These are phyloP conservation scores for Biscogniauxia marginata DNA, from an alignment of 2,329 filamentous ascomycete species.

Conservation along the genomic window DNA sequence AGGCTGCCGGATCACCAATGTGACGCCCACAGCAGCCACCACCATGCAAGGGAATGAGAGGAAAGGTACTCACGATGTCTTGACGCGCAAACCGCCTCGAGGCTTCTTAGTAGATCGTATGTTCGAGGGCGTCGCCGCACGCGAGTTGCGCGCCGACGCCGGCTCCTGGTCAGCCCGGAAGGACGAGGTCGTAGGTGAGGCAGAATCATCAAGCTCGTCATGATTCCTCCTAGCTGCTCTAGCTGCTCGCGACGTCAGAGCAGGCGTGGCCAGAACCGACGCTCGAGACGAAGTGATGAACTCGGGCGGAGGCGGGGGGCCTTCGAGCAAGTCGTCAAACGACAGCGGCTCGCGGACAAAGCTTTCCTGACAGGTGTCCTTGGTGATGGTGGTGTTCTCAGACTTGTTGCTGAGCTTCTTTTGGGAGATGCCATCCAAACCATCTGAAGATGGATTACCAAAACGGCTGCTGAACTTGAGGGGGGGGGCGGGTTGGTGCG, in stretches of 20 bases:
- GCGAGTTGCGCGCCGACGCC: constrained; percentile 51
- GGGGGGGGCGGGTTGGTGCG: constrained; percentile 7
- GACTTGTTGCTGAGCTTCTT: constrained; percentile 27
- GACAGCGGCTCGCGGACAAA: constrained; percentile 27
- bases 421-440: not conserved
- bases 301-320: constrained; percentile 22
- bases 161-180: constrained; percentile 48
- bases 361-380: constrained; percentile 23
- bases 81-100: constrained; percentile 62
- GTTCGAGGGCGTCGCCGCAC: constrained; percentile 58
- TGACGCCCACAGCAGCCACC: constrained; percentile 26
- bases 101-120: constrained; percentile 58
- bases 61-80: constrained; percentile 62
- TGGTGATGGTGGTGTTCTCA: constrained; percentile 25
- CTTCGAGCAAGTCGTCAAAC: constrained; percentile 18
- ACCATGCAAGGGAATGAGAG: constrained; percentile 9
- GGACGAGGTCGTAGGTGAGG: constrained; percentile 51
- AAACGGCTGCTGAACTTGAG: constrained; percentile 30
- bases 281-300: constrained; percentile 28
- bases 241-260: constrained; percentile 28
- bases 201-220: constrained; percentile 53
- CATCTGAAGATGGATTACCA: constrained; percentile 16
- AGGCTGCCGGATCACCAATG: constrained; percentile 18
- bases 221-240: constrained; percentile 48
- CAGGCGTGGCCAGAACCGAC: constrained; percentile 16